Evolutionary conservation across 306 rosid species (phyloP).

Genomic region (Prunus armeniaca): DNA sequence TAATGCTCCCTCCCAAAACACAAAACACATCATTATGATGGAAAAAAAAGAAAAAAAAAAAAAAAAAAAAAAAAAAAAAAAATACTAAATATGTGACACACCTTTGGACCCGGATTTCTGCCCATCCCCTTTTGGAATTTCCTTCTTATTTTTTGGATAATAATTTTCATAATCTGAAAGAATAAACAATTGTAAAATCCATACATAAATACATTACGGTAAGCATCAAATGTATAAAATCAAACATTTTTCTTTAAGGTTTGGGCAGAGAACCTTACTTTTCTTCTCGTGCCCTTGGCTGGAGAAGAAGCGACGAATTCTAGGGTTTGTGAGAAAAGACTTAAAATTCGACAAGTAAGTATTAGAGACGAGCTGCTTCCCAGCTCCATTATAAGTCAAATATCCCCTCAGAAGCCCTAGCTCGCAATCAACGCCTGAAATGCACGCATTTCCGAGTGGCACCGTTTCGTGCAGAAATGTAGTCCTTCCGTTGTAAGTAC

Average conservation of each 20-base stretch:
- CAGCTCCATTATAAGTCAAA: conserved; percentile 17
- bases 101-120: conserved; percentile 38
- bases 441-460: conserved; percentile 8
- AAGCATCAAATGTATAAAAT: not conserved
- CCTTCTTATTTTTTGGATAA: conserved; percentile 35
- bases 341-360: conserved; percentile 15
- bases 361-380: conserved; percentile 25
- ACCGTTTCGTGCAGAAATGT: not conserved
- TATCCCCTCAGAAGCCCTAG: conserved; percentile 21
- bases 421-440: conserved; percentile 16
- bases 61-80: not conserved
- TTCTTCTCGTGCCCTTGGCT: conserved; percentile 21
- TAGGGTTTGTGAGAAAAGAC: conserved; percentile 25
- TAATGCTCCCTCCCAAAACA: not conserved
- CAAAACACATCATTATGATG: not conserved
- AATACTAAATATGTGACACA: not conserved
- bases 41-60: not conserved
- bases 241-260: not conserved
- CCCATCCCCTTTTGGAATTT: conserved; percentile 21
- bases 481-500: conserved; percentile 17
- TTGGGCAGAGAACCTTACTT: conserved; percentile 6
- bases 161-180: conserved; percentile 34
- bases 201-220: not conserved
- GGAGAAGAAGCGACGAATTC: conserved; percentile 26
- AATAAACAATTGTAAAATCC: not conserved